phyloP scores from a whole-genome alignment of 805 yeast genomes.

The Metschnikowia santaceciliae region DNA sequence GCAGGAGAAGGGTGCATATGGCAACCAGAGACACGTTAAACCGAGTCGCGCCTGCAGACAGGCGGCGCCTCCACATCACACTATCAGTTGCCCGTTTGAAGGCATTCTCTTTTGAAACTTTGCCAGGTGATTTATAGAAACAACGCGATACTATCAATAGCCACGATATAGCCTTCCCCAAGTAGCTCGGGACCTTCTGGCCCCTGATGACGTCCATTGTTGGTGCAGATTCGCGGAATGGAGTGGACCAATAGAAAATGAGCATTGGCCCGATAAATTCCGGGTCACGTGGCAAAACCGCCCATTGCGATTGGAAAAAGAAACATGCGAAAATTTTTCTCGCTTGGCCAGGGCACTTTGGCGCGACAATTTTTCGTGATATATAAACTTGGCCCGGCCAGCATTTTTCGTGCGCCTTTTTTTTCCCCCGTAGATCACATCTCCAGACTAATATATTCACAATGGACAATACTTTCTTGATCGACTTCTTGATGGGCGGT shows the following conservation, averaged over 20 bases:
- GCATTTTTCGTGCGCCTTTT: slow-evolving; percentile 4
- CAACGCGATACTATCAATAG: not conserved
- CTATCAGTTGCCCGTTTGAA: not conserved
- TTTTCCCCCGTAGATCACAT: slow-evolving; percentile 14
- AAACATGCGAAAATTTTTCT: slow-evolving; percentile 13
- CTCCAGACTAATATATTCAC: slow-evolving; percentile 10
- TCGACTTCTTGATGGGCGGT: slow-evolving; percentile 91
- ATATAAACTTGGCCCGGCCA: slow-evolving; percentile 14
- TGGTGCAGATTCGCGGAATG: slow-evolving; percentile 3
- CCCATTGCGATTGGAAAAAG: slow-evolving; percentile 12
- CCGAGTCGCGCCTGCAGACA: not conserved
- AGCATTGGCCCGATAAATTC: slow-evolving; percentile 16
- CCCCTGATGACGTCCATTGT: not conserved
- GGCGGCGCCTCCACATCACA: not conserved
- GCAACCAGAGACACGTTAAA: not conserved
- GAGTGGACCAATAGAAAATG: slow-evolving; percentile 7
- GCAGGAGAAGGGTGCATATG: slow-evolving; percentile 1
- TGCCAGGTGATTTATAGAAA: not conserved
- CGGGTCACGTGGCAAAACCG: slow-evolving; percentile 20
- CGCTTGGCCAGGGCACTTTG: slow-evolving; percentile 6
- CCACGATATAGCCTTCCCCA: not conserved
- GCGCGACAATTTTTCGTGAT: slow-evolving; percentile 16
- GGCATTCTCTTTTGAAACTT: not conserved
- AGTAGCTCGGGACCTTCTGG: not conserved
- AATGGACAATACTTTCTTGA: slow-evolving; percentile 30